Base-by-base conservation (phyloP, 2,329 filamentous ascomycete genomes). In the Ambrosiella cleistominuta region DNA sequence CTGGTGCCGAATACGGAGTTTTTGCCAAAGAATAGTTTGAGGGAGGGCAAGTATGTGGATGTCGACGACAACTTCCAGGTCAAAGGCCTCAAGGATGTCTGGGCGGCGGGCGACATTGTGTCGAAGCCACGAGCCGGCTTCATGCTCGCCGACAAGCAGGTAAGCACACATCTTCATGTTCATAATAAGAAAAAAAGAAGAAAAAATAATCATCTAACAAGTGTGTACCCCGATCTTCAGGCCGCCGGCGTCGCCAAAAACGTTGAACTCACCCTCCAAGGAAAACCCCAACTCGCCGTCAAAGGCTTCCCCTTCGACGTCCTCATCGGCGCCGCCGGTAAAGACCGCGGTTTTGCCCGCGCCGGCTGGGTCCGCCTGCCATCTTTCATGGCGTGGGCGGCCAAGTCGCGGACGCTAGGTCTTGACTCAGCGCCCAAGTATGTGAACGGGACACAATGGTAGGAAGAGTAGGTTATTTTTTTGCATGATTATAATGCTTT, bases 131-230 rank as follows among this genome's bases (percentile, higher is more conserved):
- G 72, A 27, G 73, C 78, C 5, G 78, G 78, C 1, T 82, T 81
- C 64, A 75, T 82, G 68, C 73, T 78, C 58, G 79, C 80, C 0
- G 81, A 78, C 59, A 76, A 77, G 62, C 77, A 79, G 66, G 72
- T 72, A 59, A 64, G 69, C 19, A 15, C 8, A 11, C 15, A 15
- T 17, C 44, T 27, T 27, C 8, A 15, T n/a, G 44, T 8, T n/a
- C n/a, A 47, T 3, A 27, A 27, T 27, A 47, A 13, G n/a, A 47
- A 15, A 47, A 8, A 47, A 59, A 45, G 8, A 15, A 11, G 8
- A 47, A 27, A 42, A 8, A 15, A 54, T 51, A 61, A n/a, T 36
- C 45, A 42, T 15, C 4, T 19, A 27, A 42, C 36, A 38, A 11
- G 40, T 44, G 13, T 42, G 36, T 50, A 27, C 1, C 4, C 27